A percentile compares a stretch with the other conserved stretches of the same genome.
These are phyloP conservation scores for Fonsecaea monophora DNA, from an alignment of 2,329 filamentous ascomycete species.

Conservation along the genomic window DNA sequence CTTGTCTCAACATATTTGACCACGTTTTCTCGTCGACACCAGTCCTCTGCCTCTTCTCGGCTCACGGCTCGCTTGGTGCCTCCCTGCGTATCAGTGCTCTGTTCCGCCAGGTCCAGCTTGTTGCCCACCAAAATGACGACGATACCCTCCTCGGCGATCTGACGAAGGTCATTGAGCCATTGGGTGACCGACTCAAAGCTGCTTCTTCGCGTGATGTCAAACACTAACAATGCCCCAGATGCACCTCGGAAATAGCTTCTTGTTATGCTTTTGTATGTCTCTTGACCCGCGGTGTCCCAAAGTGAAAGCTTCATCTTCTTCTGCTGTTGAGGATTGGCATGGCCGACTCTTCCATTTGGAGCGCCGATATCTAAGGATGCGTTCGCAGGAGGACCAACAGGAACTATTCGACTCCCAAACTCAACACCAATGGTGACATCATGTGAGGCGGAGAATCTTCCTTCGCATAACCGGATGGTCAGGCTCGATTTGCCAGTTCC, in stretches of 20 bases:
- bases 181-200: slow-evolving; percentile 89
- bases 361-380: slow-evolving; percentile 63
- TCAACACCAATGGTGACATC: slow-evolving; percentile 98
- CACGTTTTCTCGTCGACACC: slow-evolving; percentile 84
- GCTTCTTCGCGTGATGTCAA: slow-evolving; percentile 84
- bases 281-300: slow-evolving; percentile 96
- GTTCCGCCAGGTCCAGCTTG: slow-evolving; percentile 78
- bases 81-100: slow-evolving; percentile 48
- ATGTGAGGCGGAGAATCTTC: slow-evolving; percentile 90
- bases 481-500: slow-evolving; percentile 82
- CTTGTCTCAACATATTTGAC: slow-evolving; percentile 95
- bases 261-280: slow-evolving; percentile 97
- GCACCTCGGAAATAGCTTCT: slow-evolving; percentile 90
- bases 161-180: slow-evolving; percentile 91
- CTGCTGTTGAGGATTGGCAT: slow-evolving; percentile 30
- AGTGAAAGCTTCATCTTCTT: slow-evolving; percentile 61
- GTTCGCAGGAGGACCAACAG: slow-evolving; percentile 82
- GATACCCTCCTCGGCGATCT: slow-evolving; percentile 95
- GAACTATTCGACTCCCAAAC: slow-evolving; percentile 90
- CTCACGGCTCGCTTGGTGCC: slow-evolving; percentile 73
- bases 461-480: slow-evolving; percentile 94
- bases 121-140: slow-evolving; percentile 95
- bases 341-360: slow-evolving; percentile 22
- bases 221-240: slow-evolving; percentile 81
- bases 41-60: slow-evolving; percentile 81